These are phyloP conservation scores for Sugiyamaella sp. DNA, from an alignment of 1,139 yeast genomes.

Conservation along the genomic window DNA sequence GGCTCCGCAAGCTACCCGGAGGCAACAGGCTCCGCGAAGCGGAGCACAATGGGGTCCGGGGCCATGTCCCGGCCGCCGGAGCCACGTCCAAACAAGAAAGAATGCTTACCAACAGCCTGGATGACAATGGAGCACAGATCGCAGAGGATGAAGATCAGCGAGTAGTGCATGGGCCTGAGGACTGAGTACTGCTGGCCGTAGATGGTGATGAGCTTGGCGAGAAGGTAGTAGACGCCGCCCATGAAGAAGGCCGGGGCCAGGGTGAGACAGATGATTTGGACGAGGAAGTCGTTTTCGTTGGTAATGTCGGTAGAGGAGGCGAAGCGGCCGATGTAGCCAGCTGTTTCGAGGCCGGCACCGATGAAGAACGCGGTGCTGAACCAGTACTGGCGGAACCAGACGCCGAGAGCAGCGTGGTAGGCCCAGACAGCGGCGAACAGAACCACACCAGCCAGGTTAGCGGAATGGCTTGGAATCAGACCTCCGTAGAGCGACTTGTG, in stretches of 20 bases:
- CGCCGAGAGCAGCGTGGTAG: conserved; percentile 47
- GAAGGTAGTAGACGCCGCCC: conserved; percentile 81
- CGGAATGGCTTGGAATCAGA: conserved; percentile 48
- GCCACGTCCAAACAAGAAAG: neutral
- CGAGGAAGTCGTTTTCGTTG: conserved; percentile 52
- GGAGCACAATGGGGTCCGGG: conserved; percentile 1
- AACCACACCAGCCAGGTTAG: conserved; percentile 55
- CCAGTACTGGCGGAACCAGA: conserved; percentile 71
- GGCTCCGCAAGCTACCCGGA: too few relatives aligned
- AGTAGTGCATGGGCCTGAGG: conserved; percentile 74
- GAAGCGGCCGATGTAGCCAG: conserved; percentile 72
- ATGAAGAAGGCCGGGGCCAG: conserved; percentile 86
- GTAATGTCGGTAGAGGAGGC: conserved; percentile 47
- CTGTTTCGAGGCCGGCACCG: conserved; percentile 64
- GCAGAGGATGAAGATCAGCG: conserved; percentile 64
- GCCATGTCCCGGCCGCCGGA: neutral
- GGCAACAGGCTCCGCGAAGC: too few relatives aligned
- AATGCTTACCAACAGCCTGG: conserved; percentile 68
- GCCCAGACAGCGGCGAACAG: conserved; percentile 51
- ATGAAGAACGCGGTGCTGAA: conserved; percentile 61
- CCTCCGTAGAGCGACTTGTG: conserved; percentile 47
- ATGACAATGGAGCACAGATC: conserved; percentile 71
- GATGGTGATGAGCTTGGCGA: conserved; percentile 72
- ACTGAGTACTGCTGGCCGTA: conserved; percentile 66
- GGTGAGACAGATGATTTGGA: conserved; percentile 72